Percentiles rank a stretch among this genome's conserved stretches.
Evolutionary conservation across 148 eudicot species (phyloP).

Genomic region (Cornus controversa): DNA sequence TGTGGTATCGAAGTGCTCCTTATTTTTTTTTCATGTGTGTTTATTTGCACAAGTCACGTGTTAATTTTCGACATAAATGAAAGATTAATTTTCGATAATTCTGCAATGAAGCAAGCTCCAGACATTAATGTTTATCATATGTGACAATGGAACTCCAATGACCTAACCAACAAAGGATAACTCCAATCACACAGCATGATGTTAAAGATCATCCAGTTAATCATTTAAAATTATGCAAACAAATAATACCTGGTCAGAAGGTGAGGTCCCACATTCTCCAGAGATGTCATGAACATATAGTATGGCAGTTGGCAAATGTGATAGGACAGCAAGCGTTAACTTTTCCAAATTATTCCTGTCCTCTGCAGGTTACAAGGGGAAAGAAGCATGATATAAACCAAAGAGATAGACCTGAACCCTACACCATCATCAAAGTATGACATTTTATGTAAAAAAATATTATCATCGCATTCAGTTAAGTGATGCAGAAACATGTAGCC

Average conservation of each 20-base stretch:
- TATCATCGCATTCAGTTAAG: too few species aligned
- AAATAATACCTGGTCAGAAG: constrained; percentile 79
- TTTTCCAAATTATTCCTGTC: constrained; percentile 95
- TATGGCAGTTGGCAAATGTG: constrained; percentile 96
- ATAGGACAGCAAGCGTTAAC: constrained; percentile 93
- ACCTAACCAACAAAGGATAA: not conserved
- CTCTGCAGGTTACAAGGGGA: constrained; percentile 46
- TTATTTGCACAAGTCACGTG: not conserved
- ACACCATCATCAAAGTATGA: not conserved
- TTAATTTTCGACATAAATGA: not conserved
- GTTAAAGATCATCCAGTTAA: not conserved
- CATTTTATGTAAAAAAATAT: too few species aligned
- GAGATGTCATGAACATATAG: constrained; percentile 93
- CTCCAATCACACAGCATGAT: not conserved
- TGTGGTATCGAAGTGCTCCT: not conserved
- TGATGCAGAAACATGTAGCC: too few species aligned
- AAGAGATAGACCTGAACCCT: not conserved
- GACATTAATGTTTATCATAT: not conserved
- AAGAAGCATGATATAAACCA: not conserved
- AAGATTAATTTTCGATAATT: not conserved
- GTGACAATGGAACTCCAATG: not conserved
- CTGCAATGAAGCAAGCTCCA: not conserved
- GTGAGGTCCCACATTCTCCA: constrained; percentile 95
- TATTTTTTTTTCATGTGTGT: not conserved
- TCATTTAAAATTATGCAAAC: not conserved